Conservation (phyloP, 176 grass and related monocot species). For the Oryza meridionalis region DNA sequence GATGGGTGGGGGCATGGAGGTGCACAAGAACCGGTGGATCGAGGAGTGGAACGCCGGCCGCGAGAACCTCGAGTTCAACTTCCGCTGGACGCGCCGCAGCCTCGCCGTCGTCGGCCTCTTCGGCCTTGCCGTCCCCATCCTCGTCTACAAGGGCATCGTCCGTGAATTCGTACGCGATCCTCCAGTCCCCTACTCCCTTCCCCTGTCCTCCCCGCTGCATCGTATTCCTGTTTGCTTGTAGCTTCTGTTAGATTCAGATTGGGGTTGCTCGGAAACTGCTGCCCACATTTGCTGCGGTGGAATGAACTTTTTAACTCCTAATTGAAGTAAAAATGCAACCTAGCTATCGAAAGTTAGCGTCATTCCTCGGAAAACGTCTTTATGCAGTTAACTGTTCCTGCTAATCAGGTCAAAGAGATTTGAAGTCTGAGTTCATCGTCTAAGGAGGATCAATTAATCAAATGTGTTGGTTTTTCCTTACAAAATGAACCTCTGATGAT, state of each 20-base stretch:
- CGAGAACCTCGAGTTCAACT: constrained; percentile 75
- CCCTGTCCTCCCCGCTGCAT: not conserved
- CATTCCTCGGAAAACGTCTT: no score
- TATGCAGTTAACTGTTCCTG: no score
- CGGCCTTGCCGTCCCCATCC: constrained; percentile 70
- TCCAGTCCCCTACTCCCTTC: not conserved
- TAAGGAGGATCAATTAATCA: not conserved
- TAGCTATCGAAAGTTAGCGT: no score
- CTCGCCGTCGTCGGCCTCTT: constrained; percentile 78
- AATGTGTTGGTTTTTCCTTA: not conserved
- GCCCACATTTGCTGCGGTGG: no score
- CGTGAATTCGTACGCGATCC: constrained; percentile 67
- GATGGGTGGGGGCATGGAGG: constrained; percentile 89
- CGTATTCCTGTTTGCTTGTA: not conserved
- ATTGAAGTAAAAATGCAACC: no score
- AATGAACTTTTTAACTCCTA: no score
- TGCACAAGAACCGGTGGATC: constrained; percentile 79
- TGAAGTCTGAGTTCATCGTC: no score
- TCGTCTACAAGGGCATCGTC: constrained; percentile 83
- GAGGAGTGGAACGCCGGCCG: constrained; percentile 74
- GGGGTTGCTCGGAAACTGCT: no score
- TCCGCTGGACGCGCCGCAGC: constrained; percentile 76
- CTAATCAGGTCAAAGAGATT: no score
- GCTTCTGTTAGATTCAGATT: no score
- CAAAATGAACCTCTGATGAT: not conserved